Conservation (phyloP, 2,329 filamentous ascomycete species). For the Pseudogymnoascus sp. region DNA sequence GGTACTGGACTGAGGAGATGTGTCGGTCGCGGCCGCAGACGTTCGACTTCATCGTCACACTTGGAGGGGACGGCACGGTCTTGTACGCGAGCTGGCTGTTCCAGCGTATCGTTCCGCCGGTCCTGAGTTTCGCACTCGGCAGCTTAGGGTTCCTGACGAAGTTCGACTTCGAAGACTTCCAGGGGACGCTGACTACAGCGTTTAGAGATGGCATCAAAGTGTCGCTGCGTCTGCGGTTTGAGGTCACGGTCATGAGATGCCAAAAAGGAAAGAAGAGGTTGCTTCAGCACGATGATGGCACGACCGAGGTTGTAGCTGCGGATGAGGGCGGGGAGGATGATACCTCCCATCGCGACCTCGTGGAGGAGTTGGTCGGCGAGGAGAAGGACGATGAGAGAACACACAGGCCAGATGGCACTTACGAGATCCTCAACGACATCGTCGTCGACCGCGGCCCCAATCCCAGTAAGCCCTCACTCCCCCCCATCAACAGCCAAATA, state of each 20-base stretch:
- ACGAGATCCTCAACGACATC: constrained; percentile 93
- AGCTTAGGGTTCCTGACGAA: constrained; percentile 94
- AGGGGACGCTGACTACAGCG: constrained; percentile 59
- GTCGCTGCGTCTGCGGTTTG: constrained; percentile 79
- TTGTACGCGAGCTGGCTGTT: constrained; percentile 96
- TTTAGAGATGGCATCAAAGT: constrained; percentile 83
- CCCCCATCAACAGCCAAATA: constrained; percentile 7
- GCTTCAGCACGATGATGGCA: constrained; percentile 20
- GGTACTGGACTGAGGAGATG: constrained; percentile 77
- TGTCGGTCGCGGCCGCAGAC: constrained; percentile 72
- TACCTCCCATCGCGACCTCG: constrained; percentile 54
- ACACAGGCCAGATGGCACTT: constrained; percentile 75
- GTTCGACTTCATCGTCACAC: constrained; percentile 88
- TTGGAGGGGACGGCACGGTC: constrained; percentile 94
- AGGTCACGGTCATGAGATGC: constrained; percentile 87
- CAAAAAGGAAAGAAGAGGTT: constrained; percentile 38
- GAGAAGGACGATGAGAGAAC: constrained; percentile 78
- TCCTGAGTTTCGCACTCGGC: constrained; percentile 83
- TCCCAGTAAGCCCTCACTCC: constrained; percentile 56
- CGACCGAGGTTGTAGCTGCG: not conserved
- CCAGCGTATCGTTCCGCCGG: constrained; percentile 87
- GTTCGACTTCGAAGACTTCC: constrained; percentile 79
- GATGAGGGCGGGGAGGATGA: constrained; percentile 25
- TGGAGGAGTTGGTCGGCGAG: constrained; percentile 85
- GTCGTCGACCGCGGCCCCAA: constrained; percentile 92